Base-by-base conservation (phyloP, 768 basidiomycete genomes). In the Asterophora parasitica region DNA sequence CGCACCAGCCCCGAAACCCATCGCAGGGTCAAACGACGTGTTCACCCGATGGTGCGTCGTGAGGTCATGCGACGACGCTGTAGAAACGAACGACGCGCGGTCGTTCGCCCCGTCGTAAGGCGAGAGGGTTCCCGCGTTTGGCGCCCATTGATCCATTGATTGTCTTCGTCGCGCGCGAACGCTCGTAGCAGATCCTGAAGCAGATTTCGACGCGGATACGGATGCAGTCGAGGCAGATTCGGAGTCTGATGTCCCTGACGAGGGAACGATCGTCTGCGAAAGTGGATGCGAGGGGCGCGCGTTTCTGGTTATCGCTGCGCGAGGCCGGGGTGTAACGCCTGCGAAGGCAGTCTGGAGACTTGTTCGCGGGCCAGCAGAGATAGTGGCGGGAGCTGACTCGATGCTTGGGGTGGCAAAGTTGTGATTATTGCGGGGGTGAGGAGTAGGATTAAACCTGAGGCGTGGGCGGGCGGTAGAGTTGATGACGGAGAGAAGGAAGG, bases 11-110 rank as follows among this genome's bases (percentile, higher is more conserved):
- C 81, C 85, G 39, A 85, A 80, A 11, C 87, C 88, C 61, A 89
- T 81, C 1, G 82, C 79, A 19, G 88, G 88, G 58, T 93, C 92
- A 52, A 93, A 91, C 7, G 90, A 92, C 10, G 89, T 88, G 59
- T 95, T 94, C 47, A 81, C 85, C 7, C 88, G 79, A 44, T 76
- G 74, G 60, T 89, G 83, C 4, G 83, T 81, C 2, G 89, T 90
- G 34, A 95, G 71, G 61, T 95, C 92, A 54, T 94, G 88, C 17
- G 92, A 92, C 1, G 90, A 92, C 1, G 87, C 79, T 1, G 86
- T 90, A 3, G 90, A 92, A 39, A 88, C 71, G 63, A 86, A 82
- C 1, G 90, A 92, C 0, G 73, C 78, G 33, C 77, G 72, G 50
- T 83, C 84, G 8, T 64, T 65, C 3, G 65, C 69, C 11, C 72